Base-by-base conservation (phyloP, 495 filamentous ascomycete genomes). In the Daldinia caldariorum region DNA sequence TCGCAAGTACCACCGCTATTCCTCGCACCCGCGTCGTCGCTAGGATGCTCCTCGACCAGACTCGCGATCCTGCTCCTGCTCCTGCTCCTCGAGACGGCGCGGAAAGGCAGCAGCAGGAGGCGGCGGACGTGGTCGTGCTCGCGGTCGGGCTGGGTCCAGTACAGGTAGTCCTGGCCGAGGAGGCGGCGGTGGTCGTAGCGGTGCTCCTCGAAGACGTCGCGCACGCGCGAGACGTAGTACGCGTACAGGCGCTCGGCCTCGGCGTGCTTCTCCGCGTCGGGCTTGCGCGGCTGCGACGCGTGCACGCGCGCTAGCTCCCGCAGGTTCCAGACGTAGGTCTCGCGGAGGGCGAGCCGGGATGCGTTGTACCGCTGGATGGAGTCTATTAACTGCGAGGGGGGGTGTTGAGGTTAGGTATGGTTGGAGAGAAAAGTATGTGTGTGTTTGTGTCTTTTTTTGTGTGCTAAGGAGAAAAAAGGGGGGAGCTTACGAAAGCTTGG, bases 211-310 rank as follows among this genome's bases (percentile, higher is more conserved):
- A 71, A 77, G 3, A 71, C 62, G 41, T 61, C 61, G 22, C 74
- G 72, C 34, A 77, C 72, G 13, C 72, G 69, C 29, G 69, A 63
- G 35, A 77, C 74, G 67, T 77, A 77, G 62, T 75, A 77, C 14
- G 32, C 39, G 57, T 75, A 77, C 0, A 77, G 64, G 29, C 68
- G 70, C 34, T 67, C 72, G 32, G 59, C 38, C 58, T 77, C 74
- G 49, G 20, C 57, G 12, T 58, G 29, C 35, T 75, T 77, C 4
- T 75, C 63, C 7, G 6, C 3, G 3, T 39, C 47, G 1, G 72
- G 14, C 16, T 75, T 75, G 1, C 4, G 35, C 26, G 67, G 70
- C 32, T 72, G 62, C 0, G 63, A 6, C 5, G 5, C 53, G 61
- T 77, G 74, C 37, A 72, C 39, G 18, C 57, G 57, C 22, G 58